A percentile compares a stretch with the other conserved stretches of the same genome.
Conservation (phyloP, 331 rosid genomes). For the Malus hybrid region DNA sequence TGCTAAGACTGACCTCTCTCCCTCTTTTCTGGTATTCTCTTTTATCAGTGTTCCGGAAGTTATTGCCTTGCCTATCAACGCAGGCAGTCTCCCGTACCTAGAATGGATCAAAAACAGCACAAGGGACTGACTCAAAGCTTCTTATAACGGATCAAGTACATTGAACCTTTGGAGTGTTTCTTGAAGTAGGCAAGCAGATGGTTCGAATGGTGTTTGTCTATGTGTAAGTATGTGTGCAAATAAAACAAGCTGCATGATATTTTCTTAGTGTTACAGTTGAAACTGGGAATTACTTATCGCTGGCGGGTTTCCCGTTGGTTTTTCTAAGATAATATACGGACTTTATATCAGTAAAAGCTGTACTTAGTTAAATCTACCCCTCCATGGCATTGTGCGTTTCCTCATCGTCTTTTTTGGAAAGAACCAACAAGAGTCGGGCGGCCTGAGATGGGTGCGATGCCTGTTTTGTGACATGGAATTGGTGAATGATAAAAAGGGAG, state of each 20-base stretch:
- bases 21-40: not conserved
- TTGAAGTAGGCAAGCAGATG: not conserved
- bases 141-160: not conserved
- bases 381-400: not conserved
- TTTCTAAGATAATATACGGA: not conserved
- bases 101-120: constrained; percentile 94
- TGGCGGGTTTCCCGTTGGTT: not conserved
- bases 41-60: constrained; percentile 82
- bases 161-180: not conserved
- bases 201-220: too few relatives aligned
- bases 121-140: constrained; percentile 42
- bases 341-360: not conserved
- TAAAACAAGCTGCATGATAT: not conserved
- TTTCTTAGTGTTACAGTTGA: not conserved
- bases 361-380: not conserved
- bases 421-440: too few relatives aligned
- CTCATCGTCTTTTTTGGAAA: too few relatives aligned
- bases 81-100: constrained; percentile 70
- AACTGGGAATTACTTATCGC: not conserved
- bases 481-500: too few relatives aligned
- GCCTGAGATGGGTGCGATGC: too few relatives aligned
- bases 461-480: too few relatives aligned
- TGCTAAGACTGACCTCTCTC: not conserved
- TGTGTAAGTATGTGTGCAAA: not conserved
- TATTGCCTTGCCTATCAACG: constrained; percentile 76